phyloP scores from a whole-genome alignment of 768 basidiomycete species.

The Collybia mongolica region DNA sequence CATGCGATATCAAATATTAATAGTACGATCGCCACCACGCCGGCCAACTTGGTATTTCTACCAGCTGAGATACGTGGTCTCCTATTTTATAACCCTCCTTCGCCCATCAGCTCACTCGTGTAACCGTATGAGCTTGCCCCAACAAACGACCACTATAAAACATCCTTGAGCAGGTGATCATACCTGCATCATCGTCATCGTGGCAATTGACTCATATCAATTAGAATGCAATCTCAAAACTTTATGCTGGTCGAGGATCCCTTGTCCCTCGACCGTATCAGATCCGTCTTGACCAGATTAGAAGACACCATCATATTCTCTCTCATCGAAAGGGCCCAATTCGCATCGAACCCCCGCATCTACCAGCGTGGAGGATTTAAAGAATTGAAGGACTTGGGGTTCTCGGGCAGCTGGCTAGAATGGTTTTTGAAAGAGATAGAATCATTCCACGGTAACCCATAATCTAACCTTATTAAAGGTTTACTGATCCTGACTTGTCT shows the following conservation, averaged over 20 bases:
- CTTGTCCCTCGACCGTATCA: constrained; percentile 84
- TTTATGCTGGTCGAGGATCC: constrained; percentile 78
- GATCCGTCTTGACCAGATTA: constrained; percentile 82
- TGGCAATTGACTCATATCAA: background rate
- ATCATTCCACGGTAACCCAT: constrained; percentile 77
- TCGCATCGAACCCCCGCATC: constrained; percentile 88
- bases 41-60: too few relatives aligned
- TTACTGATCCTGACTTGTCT: background rate
- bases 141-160: background rate
- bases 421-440: constrained; percentile 98
- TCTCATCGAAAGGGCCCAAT: constrained; percentile 96
- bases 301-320: constrained; percentile 99
- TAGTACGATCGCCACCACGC: too few relatives aligned
- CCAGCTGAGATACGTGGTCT: too few relatives aligned
- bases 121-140: background rate
- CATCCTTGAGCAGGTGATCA: too few relatives aligned
- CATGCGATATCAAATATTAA: too few relatives aligned
- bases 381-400: constrained; percentile 72
- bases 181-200: too few relatives aligned
- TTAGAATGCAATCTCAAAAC: constrained; percentile 60
- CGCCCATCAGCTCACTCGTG: background rate
- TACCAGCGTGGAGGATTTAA: constrained; percentile 80
- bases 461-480: constrained; percentile 5
- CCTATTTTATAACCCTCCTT: background rate
- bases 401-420: constrained; percentile 89